Evolutionary conservation across 768 basidiomycete genomes (phyloP).

Genomic region (Boletus reticuloceps): DNA sequence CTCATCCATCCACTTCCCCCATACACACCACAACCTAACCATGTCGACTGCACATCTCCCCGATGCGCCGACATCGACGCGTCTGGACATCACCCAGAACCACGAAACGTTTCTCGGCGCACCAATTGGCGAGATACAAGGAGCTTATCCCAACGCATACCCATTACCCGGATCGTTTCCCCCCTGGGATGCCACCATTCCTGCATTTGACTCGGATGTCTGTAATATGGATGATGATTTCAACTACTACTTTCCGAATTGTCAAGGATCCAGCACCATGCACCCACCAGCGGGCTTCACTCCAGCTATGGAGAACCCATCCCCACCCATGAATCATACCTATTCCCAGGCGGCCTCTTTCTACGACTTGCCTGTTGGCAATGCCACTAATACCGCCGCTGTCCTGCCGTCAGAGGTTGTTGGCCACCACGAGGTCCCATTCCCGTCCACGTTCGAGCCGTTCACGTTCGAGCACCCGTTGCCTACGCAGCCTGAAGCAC

Average conservation of each 20-base stretch:
- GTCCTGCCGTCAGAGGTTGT: no score
- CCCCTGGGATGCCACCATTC: not conserved
- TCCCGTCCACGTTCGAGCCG: no score
- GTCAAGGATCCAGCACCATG: not conserved
- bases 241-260: not conserved
- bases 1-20: not conserved
- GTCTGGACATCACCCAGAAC: not conserved
- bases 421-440: not conserved
- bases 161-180: not conserved
- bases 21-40: not conserved
- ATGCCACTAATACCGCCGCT: no score
- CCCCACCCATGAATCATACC: not conserved
- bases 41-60: not conserved
- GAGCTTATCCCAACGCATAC: not conserved
- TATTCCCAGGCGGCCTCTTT: not conserved
- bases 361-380: not conserved
- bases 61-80: not conserved
- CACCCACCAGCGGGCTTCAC: not conserved
- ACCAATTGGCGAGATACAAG: no score
- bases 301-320: not conserved
- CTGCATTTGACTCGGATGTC: no score
- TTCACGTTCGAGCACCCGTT: no score
- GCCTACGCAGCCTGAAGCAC: not conserved
- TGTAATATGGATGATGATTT: not conserved
- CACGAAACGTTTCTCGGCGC: no score